Base-by-base conservation (phyloP, 83 land plant genomes). In the Isoetes engelmannii region DNA sequence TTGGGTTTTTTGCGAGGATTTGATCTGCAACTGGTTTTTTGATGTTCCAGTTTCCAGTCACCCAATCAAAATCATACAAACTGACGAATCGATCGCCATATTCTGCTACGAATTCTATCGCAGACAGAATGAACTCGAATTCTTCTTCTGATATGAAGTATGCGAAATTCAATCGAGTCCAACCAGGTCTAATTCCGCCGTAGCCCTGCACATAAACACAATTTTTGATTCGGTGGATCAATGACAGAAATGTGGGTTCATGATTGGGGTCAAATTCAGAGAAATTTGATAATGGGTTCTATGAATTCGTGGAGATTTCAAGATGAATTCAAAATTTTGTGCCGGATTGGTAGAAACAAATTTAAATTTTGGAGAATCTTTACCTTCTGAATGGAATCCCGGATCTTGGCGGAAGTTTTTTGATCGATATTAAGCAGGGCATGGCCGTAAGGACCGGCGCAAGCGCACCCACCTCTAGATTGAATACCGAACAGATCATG, bases 101-200 rank as follows among this genome's bases (percentile, higher is more conserved):
- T 5, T 45, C 48, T 4, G 86, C 87, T 12, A 86, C 50, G 68
- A 84, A 82, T 72, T 89, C 94, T 21, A 89, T 57, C 41, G 86
- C 84, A 4, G 75, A 61, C 4, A 89, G 69, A n/a, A 86, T 73
- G 79, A 84, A 89, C 66, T 82, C 90, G 21, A 86, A 79, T 53
- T 89, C 94, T 41, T 82, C 81, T 4, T 64, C 57, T 3, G 84
- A 71, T 74, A 83, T 80, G 80, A 85, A 82, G 80, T 86, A 89
- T 4, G 87, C 65, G 59, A 86, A 89, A 82, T 88, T 89, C 7
- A 89, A 46, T 60, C 94, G 80, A 6, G 94, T 81, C 94, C 94
- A 89, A 50, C 90, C 94, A 4, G 87, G 94, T 72, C 85, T 86
- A 7, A 83, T 64, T n/a, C 90, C 90, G 4, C 18, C 18, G 20